Base-by-base conservation (phyloP, 345 rosid species). In the Citrus australasica region DNA sequence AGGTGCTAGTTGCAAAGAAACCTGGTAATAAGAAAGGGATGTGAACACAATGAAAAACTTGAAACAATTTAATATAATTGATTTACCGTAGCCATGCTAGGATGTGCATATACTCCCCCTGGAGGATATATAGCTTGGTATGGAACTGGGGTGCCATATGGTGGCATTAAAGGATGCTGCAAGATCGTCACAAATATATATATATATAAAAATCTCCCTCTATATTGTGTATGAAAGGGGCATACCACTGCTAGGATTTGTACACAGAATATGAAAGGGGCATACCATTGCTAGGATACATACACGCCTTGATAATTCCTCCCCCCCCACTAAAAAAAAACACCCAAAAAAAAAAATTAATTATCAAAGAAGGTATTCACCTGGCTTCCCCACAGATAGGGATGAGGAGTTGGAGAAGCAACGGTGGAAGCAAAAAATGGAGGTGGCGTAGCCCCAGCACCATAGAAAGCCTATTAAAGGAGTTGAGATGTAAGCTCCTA, bases 311-410 rank as follows among this genome's bases (percentile, higher is more conserved):
- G 33, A 1, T 9, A 21, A 78, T 71, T 2, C 11, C 3, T 2
- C 63, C 40, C 42, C 42, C 42, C 42, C 42, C 2, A 2, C 6
- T 0, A 33, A 33, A 33, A 33, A 30, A 33, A 33, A 33, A 33
- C 6, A 33, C 6, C 37, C 37, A 5, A 51, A 32, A 33, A 51
- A 51, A 16, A 16, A 16, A 14, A 4, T 7, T 11, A 33, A 0
- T 33, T 33, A 51, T 4, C 27, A 66, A 70, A 75, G 64, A 42
- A 61, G 38, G 76, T 73, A 84, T 58, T 82, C 79, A 96, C 99
- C 95, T 96, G 98, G 85, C 92, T 75, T 73, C 97, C 90, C 99
- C 98, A 93, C 69, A 93, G 59, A 82, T 97, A 97, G 16, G 98
- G 97, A 56, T 90, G 98, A 64, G 95, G 94, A 84, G 94, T 74